Evolutionary conservation across 2,329 filamentous ascomycete species (phyloP).

Genomic region (Cryphonectria radicalis): DNA sequence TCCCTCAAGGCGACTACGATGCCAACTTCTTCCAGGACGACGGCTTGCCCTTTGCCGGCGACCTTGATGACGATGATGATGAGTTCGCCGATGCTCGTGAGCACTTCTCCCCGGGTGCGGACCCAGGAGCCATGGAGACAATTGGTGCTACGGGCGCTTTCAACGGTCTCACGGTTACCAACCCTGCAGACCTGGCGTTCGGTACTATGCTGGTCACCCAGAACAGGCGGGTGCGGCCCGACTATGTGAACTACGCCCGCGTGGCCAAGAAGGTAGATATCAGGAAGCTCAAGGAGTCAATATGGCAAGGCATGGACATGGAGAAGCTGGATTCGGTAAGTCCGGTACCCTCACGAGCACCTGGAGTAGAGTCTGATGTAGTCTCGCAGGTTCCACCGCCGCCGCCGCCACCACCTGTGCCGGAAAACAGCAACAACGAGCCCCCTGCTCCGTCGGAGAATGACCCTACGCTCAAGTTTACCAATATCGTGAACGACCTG

Average conservation of each 20-base stretch:
- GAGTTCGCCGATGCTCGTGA: slow-evolving; percentile 83
- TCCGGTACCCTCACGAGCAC: slow-evolving; percentile 2
- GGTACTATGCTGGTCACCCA: slow-evolving; percentile 71
- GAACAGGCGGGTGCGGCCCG: slow-evolving; percentile 64
- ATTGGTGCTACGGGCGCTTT: slow-evolving; percentile 50
- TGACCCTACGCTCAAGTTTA: slow-evolving; percentile 76
- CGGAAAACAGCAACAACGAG: slow-evolving; percentile 38
- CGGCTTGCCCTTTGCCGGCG: slow-evolving; percentile 69
- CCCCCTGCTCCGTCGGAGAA: slow-evolving; percentile 38
- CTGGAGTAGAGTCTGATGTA: not conserved
- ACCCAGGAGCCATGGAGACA: slow-evolving; percentile 51
- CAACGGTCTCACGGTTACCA: slow-evolving; percentile 49
- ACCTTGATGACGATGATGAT: slow-evolving; percentile 69
- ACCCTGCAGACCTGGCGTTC: slow-evolving; percentile 54
- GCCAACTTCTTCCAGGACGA: slow-evolving; percentile 98
- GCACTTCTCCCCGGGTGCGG: slow-evolving; percentile 71
- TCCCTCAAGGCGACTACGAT: slow-evolving; percentile 81
- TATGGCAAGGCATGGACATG: slow-evolving; percentile 69
- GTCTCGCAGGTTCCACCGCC: slow-evolving; percentile 37
- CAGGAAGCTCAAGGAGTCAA: slow-evolving; percentile 68
- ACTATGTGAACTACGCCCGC: slow-evolving; percentile 72
- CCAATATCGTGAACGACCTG: slow-evolving; percentile 86
- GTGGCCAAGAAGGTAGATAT: slow-evolving; percentile 75
- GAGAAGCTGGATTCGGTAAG: slow-evolving; percentile 55
- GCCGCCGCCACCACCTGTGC: slow-evolving; percentile 40